Base-by-base conservation (phyloP, 2,329 filamentous ascomycete species). In the Rhynchosporium secalis region DNA sequence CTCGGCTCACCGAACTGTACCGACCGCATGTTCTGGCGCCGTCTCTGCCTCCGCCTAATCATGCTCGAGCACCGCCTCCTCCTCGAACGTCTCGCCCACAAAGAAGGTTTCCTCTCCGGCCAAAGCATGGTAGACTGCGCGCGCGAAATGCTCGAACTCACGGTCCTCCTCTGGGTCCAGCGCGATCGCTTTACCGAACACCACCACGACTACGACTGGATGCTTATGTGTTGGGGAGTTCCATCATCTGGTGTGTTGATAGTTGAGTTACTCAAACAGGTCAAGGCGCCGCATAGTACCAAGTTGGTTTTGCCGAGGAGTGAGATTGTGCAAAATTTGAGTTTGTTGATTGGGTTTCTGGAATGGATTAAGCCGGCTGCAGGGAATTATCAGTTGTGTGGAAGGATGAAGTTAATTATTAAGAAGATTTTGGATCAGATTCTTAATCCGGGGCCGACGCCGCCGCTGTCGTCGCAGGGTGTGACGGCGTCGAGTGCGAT, bases 21-120 rank as follows among this genome's bases (percentile, higher is more conserved):
- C 0, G 65, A 73, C 0, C 69, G 72, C 0, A 63, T 82, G 0
- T 81, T 81, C 57, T 74, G 75, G 4, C 74, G 80, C 2, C 76
- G 82, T 13, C 70, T 85, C 1, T 71, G 28, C n/a, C 54, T 83
- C 0, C 76, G 76, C 2, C 75, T 85, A 2, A 78, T 81, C 28
- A 79, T 83, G 51, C 72, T 85, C 0, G 80, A 86, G 47, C 86
- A 86, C 45, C 75, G 83, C 2, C 86, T 88, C 62, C 78, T 87
- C 9, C 74, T 86, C 5, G 81, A 87, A 61, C 77, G 85, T 15
- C 77, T 86, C 0, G 72, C 87, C 8, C 75, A 82, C 28, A 83
- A 81, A 20, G 75, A 76, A 0, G 72, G 76, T 12, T 66, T 72
- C 0, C 74, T 76, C 8, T 72, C 76, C 8, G 76, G 76, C 0